Evolutionary conservation across 225 moss, liverwort and hornwort genomes (phyloP), one percentile per base, ranked within the genome.

Genomic region (Pleurozium schreberi): DNA sequence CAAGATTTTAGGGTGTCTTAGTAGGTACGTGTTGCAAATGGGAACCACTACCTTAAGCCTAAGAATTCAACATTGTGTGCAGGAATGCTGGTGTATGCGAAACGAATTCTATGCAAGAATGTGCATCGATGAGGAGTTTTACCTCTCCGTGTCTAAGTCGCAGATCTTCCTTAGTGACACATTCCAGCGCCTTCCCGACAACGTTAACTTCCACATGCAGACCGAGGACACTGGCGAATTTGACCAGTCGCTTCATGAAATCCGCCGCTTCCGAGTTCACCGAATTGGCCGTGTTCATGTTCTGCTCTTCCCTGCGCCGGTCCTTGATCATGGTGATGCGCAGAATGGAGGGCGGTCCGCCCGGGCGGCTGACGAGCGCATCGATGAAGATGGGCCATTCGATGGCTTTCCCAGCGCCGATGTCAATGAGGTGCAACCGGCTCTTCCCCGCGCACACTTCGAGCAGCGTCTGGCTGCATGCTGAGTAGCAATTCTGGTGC

Each of bases 341-440:
- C 75, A 97, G 70, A 30, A 95, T 87, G 84, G 95, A 85, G 52
- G 97, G 97, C 45, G 97, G 95, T 16, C 97, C 96, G 31, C 96
- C 94, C 49, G 92, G 84, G 30, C 97, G 93, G 75, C 91, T 94
- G 55, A 92, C 97, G 53, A 97, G 94, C 81, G 96, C 92, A 86
- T 97, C 97, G 28, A 97, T 97, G 61, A 97, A 94, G 65, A 93
- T 94, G 14, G 97, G 96, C 96, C 96, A 97, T 75, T 96, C 95
- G 38, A 95, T 94, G 55, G 93, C 97, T 92, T 94, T 93, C 63
- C 91, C 89, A 20, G 94, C 95, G 33, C 97, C 97, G n/a, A 97
- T 91, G 82, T 97, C 97, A 26, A 96, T 90, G 60, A 97, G 91
- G 81, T 97, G 97, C 79, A 97, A 45, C 66, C 90, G 94, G 77